These are phyloP conservation scores for Lactifluus hygrophoroides DNA, from an alignment of 768 basidiomycete species.

Conservation along the genomic window DNA sequence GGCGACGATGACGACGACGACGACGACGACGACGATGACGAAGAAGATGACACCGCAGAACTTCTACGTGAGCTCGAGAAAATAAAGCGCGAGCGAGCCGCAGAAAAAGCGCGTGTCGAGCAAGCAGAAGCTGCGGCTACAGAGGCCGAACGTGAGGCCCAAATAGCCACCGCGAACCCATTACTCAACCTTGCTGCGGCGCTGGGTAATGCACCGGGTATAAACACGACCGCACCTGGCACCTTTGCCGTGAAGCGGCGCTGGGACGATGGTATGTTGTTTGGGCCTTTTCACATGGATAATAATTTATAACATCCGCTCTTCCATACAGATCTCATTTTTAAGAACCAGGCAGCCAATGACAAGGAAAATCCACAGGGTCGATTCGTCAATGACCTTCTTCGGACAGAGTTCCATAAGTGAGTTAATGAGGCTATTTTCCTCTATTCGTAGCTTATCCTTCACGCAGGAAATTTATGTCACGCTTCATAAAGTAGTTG, in stretches of 20 bases:
- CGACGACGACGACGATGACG: constrained; percentile 49
- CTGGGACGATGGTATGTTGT: constrained; percentile 82
- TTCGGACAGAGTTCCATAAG: constrained; percentile 93
- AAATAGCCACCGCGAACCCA: constrained; percentile 84
- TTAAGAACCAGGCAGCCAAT: constrained; percentile 93
- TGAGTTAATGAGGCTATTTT: constrained; percentile 31
- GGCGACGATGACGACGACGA: constrained; percentile 46
- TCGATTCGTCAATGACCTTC: constrained; percentile 90
- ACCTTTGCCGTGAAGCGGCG: constrained; percentile 87
- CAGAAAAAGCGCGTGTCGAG: constrained; percentile 81
- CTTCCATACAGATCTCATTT: constrained; percentile 70
- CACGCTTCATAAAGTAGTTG: constrained; percentile 86
- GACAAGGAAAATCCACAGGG: constrained; percentile 54
- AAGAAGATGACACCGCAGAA: constrained; percentile 91
- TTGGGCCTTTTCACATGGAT: background rate
- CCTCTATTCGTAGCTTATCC: constrained; percentile 1
- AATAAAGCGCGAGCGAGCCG: constrained; percentile 93
- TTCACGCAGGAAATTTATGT: constrained; percentile 73
- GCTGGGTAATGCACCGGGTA: constrained; percentile 65
- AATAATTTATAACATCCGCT: background rate
- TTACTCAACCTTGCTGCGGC: constrained; percentile 87
- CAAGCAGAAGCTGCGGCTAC: constrained; percentile 57
- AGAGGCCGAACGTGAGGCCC: constrained; percentile 60
- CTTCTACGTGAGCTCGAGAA: constrained; percentile 95
- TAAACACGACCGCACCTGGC: constrained; percentile 67